Base-by-base conservation (phyloP, 1,139 yeast species). In the Sugiyamaella japonica region DNA sequence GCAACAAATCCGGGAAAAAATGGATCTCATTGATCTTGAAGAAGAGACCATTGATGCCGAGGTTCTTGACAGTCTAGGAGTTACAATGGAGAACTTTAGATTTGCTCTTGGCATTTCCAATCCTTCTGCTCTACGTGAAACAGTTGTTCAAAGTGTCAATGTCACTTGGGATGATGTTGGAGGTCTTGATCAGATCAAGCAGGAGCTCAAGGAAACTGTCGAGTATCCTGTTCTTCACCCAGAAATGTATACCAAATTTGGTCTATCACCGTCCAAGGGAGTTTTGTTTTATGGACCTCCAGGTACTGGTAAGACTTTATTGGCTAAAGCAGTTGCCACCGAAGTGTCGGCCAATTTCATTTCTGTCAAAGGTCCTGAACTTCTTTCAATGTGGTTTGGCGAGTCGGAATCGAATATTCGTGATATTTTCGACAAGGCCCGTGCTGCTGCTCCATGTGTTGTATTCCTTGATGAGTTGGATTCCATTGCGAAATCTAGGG, bases 211-310 rank as follows among this genome's bases (percentile, higher is more conserved):
- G 78, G 99, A 93, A 80, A 93, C 99, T 56, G 99, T 93, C 60
- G 98, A 93, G 76, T 93, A 93, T 73, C 99, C 99, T 37, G 99
- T 93, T 53, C 81, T 91, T 71, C 98, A 93, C 74, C 98, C 99
- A 72, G 99, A 93, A 70, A 96, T 91, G 81, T 93, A 90, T 77
- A 89, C 95, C 75, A 93, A 93, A 78, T 91, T 93, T 71, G 99
- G 99, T 61, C 82, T 93, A 73, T 86, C 98, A 16, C 99, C 99
- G 54, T 84, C 98, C 52, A 91, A 91, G 77, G 99, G 99, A 77
- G 98, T 93, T 63, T 80, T 95, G 71, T 93, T 95, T 80, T 93
- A 88, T 74, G 99, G 99, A 66, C 99, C 99, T 55, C 99, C 99
- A 59, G 99, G 99, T 85, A 91, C 98, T 61, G 99, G 99, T 89